These are phyloP conservation scores for Colletotrichum tabaci DNA, from an alignment of 2,329 filamentous ascomycete species.

Conservation along the genomic window DNA sequence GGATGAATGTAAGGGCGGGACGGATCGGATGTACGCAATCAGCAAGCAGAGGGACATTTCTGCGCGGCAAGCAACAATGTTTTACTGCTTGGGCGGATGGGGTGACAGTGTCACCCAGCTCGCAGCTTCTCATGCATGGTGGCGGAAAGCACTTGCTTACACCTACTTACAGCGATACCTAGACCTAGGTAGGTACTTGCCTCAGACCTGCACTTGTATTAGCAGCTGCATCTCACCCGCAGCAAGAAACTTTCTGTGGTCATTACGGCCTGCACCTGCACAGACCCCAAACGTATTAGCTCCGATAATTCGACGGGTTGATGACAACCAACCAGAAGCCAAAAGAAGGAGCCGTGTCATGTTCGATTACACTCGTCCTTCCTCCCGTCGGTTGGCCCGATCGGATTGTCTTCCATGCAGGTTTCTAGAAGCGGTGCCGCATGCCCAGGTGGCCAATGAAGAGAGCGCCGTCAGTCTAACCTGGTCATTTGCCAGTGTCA, in stretches of 20 bases:
- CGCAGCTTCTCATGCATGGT: neutral
- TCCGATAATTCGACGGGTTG: constrained; percentile 26
- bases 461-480: neutral
- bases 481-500: no score
- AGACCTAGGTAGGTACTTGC: no score
- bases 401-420: constrained; percentile 27
- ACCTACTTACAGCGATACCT: neutral
- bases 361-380: constrained; percentile 14
- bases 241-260: neutral
- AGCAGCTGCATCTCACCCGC: neutral
- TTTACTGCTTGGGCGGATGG: no score
- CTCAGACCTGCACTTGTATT: no score
- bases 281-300: neutral
- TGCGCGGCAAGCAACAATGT: no score
- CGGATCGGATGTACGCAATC: neutral
- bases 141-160: neutral
- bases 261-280: neutral
- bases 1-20: no score
- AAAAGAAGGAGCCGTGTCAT: neutral
- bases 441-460: neutral
- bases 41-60: neutral
- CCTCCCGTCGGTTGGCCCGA: constrained; percentile 22
- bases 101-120: no score
- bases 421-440: constrained; percentile 30
- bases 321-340: constrained; percentile 14